Evolutionary conservation across 2,329 filamentous ascomycete species (phyloP).

Genomic region (Colletotrichum cereale): DNA sequence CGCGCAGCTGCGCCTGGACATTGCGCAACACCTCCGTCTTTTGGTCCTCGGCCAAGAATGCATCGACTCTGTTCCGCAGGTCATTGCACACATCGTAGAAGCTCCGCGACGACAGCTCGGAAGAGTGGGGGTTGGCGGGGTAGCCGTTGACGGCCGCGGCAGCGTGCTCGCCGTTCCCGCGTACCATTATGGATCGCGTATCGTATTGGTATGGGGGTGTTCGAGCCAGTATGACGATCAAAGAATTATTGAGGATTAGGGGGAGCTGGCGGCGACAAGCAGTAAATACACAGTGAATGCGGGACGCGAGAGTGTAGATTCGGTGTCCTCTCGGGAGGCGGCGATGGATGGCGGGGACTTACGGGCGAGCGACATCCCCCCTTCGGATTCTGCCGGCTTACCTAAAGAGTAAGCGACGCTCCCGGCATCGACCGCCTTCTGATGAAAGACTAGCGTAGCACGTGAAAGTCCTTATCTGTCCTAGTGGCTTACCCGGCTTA

Average conservation of each 20-base stretch:
- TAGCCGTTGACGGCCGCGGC: constrained; percentile 29
- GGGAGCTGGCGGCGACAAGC: neutral
- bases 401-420: neutral
- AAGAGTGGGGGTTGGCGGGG: constrained; percentile 39
- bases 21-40: constrained; percentile 68
- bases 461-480: neutral
- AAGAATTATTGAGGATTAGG: neutral
- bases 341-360: constrained; percentile 35
- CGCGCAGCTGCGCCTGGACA: constrained; percentile 80
- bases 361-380: constrained; percentile 7
- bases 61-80: constrained; percentile 70
- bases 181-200: constrained; percentile 12
- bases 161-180: constrained; percentile 26
- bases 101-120: constrained; percentile 32
- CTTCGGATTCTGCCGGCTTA: constrained; percentile 36
- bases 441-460: neutral
- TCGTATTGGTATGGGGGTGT: neutral
- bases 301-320: constrained; percentile 20
- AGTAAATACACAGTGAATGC: constrained; percentile 2
- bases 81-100: constrained; percentile 60
- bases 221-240: neutral
- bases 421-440: neutral
- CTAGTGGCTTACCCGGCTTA: neutral
- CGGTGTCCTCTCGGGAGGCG: constrained; percentile 36
- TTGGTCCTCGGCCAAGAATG: constrained; percentile 73